Evolutionary conservation across 805 yeast species (phyloP).

Genomic region (Citeromyces matritensis): DNA sequence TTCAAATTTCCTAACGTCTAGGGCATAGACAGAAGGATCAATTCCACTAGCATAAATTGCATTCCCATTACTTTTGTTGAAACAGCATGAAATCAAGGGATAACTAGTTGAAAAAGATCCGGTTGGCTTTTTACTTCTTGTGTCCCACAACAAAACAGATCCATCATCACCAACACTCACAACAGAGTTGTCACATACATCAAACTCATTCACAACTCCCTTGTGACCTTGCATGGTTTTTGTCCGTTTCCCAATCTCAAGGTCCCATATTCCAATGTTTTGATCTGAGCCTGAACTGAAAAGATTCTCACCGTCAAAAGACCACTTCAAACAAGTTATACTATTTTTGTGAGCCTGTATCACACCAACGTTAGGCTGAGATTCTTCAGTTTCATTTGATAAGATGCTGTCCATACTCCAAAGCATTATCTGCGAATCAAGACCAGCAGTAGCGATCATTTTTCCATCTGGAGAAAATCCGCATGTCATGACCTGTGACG

Average conservation of each 20-base stretch:
- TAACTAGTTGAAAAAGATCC: constrained; percentile 26
- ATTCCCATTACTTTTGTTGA: constrained; percentile 19
- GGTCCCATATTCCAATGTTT: constrained; percentile 50
- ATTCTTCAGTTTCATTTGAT: constrained; percentile 5
- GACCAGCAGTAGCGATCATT: constrained; percentile 45
- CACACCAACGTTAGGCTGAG: constrained; percentile 24
- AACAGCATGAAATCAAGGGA: constrained; percentile 38
- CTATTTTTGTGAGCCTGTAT: constrained; percentile 49
- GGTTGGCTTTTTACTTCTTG: constrained; percentile 30
- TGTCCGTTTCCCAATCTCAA: constrained; percentile 34
- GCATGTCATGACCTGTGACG: constrained; percentile 35
- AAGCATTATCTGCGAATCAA: constrained; percentile 28
- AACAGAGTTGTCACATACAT: constrained; percentile 9
- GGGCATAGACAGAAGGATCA: constrained; percentile 46
- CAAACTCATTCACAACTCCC: constrained; percentile 41
- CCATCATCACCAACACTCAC: constrained; percentile 62
- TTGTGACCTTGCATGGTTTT: constrained; percentile 39
- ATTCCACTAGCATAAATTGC: constrained; percentile 47
- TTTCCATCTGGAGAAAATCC: constrained; percentile 37
- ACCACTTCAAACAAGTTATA: constrained; percentile 45
- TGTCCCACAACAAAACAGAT: constrained; percentile 45
- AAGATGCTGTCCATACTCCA: constrained; percentile 9
- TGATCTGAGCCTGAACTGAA: constrained; percentile 47
- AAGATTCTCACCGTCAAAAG: constrained; percentile 22
- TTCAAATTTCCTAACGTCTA: constrained; percentile 33